phyloP scores from a whole-genome alignment of 495 filamentous ascomycete genomes.

The Penicillium canescens region DNA sequence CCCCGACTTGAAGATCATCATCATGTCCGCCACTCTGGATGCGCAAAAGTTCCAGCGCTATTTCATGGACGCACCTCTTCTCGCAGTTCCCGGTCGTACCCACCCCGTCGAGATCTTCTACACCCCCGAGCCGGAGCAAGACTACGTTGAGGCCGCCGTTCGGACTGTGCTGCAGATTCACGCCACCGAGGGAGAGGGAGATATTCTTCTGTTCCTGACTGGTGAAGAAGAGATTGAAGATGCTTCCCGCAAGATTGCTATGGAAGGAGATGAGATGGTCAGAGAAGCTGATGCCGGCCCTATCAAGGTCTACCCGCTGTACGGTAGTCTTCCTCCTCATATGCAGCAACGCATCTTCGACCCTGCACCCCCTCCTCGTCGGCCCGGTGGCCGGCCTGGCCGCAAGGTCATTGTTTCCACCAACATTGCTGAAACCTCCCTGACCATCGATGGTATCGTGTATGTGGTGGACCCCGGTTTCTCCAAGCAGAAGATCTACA shows the following conservation, averaged over 20 bases:
- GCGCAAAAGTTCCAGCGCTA: conserved; percentile 98
- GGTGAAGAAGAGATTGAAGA: conserved; percentile 99
- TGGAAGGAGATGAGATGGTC: conserved; percentile 89
- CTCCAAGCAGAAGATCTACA: conserved; percentile 99
- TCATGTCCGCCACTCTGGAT: conserved; percentile 98
- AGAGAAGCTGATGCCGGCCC: conserved; percentile 89
- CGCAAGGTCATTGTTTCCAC: conserved; percentile 96
- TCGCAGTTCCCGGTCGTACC: conserved; percentile 93
- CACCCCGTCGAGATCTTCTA: conserved; percentile 99
- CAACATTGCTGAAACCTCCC: conserved; percentile 96
- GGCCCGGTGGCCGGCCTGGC: conserved; percentile 77
- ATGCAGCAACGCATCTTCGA: conserved; percentile 97
- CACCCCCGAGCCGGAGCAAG: conserved; percentile 91
- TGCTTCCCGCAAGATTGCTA: conserved; percentile 82
- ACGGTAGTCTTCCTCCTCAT: conserved; percentile 85
- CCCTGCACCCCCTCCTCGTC: conserved; percentile 71
- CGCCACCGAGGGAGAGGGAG: conserved; percentile 85
- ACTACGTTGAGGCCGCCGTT: conserved; percentile 94
- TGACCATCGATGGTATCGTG: conserved; percentile 98
- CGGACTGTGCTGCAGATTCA: conserved; percentile 97
- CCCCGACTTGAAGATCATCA: conserved; percentile 90
- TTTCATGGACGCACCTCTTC: conserved; percentile 89
- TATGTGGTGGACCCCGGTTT: conserved; percentile 99
- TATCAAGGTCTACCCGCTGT: conserved; percentile 87
- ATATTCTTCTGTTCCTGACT: conserved; percentile 94